Conservation (phyloP, 495 filamentous ascomycete species). For the Lasiosphaeris hirsuta region DNA sequence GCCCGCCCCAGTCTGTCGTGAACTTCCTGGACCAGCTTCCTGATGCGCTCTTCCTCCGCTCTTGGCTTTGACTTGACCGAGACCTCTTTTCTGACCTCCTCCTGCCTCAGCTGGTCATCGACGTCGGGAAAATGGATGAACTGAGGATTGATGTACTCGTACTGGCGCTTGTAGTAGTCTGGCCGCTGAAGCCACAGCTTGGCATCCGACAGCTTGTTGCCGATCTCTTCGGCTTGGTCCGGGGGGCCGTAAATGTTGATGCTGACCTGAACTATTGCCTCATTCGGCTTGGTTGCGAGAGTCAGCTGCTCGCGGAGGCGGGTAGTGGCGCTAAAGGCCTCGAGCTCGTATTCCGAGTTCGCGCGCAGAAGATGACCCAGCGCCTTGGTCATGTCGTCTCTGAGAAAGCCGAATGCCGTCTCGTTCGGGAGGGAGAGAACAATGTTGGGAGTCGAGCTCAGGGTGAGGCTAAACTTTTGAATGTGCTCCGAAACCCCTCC, state of each 20-base stretch:
- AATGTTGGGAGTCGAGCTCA: conserved; percentile 12
- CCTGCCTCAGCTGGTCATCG: conserved; percentile 4
- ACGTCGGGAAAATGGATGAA: conserved; percentile 24
- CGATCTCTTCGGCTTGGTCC: conserved; percentile 17
- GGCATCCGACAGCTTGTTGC: conserved; percentile 23
- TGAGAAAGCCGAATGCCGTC: conserved; percentile 21
- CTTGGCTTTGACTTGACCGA: conserved; percentile 8
- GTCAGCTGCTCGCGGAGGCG: conserved; percentile 20
- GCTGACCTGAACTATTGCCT: conserved; percentile 28
- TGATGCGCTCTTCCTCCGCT: conserved; percentile 17
- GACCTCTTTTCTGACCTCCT: conserved; percentile 2
- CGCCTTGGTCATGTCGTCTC: conserved; percentile 13
- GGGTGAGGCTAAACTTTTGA: conserved; percentile 20
- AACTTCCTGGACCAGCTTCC: conserved; percentile 22
- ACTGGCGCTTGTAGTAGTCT: conserved; percentile 8
- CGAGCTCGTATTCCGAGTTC: conserved; percentile 12
- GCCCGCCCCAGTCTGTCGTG: conserved; percentile 19
- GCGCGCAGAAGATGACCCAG: conserved; percentile 13
- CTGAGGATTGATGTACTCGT: conserved; percentile 36
- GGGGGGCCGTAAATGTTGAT: conserved; percentile 37
- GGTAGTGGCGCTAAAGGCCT: conserved; percentile 16
- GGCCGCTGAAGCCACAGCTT: conserved; percentile 38
- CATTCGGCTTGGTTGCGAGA: conserved; percentile 18
- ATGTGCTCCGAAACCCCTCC: conserved; percentile 1
- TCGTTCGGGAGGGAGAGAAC: conserved; percentile 19